These are phyloP conservation scores for Hydnum rufescens DNA, from an alignment of 768 basidiomycete genomes.

Conservation along the genomic window DNA sequence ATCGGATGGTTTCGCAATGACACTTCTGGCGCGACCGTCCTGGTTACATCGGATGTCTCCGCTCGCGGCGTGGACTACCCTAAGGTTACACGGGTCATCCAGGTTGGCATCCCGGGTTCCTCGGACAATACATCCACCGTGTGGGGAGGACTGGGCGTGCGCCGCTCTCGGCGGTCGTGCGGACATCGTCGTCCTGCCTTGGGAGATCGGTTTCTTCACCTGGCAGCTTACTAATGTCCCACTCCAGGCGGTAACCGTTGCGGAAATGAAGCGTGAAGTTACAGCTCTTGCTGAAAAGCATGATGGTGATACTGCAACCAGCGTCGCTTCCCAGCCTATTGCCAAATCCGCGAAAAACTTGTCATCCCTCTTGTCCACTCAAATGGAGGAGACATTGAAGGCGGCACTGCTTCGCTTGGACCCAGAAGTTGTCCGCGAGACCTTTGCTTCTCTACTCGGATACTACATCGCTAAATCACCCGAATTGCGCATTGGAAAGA, in stretches of 20 bases:
- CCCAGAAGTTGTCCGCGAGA: constrained; percentile 32
- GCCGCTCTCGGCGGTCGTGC: constrained; percentile 37
- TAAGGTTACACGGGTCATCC: constrained; percentile 73
- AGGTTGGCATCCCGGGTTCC: constrained; percentile 58
- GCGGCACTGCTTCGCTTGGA: constrained; percentile 19
- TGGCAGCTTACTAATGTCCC: constrained; percentile 47
- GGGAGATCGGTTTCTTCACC: constrained; percentile 51
- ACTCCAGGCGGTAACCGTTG: constrained; percentile 35
- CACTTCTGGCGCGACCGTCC: constrained; percentile 32
- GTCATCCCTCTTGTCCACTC: constrained; percentile 12
- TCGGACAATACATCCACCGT: constrained; percentile 69
- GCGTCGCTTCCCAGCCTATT: constrained; percentile 11
- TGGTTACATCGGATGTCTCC: constrained; percentile 76
- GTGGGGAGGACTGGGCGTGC: constrained; percentile 72
- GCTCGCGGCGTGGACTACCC: constrained; percentile 83
- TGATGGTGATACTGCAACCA: constrained; percentile 28
- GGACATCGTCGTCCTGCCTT: constrained; percentile 62
- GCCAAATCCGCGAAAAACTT: constrained; percentile 9
- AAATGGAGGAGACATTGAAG: constrained; percentile 9
- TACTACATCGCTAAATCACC: constrained; percentile 39
- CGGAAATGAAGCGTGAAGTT: constrained; percentile 29
- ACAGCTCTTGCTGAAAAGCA: constrained; percentile 25
- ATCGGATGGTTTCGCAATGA: constrained; percentile 42
- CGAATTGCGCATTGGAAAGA: constrained; percentile 27
- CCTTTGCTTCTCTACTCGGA: constrained; percentile 48